Percentiles rank a stretch among this genome's conserved stretches.
These are phyloP conservation scores for Teunomyces kruisii DNA, from an alignment of 805 yeast species.

Conservation along the genomic window DNA sequence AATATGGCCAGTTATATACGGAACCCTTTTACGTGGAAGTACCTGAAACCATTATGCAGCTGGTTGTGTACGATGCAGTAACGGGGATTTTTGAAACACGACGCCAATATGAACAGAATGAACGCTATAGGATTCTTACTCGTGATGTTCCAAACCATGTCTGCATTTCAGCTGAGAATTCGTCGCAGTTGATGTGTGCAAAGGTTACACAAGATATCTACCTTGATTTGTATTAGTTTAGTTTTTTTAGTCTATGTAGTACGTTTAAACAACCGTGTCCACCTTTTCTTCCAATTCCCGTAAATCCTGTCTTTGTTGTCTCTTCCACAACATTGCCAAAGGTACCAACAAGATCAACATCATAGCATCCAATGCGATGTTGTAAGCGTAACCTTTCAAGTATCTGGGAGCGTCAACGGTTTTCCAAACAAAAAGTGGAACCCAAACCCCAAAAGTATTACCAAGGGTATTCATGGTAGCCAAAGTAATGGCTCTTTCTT, in stretches of 20 bases:
- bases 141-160: not conserved
- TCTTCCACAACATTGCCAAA: slow-evolving; percentile 18
- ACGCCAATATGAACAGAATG: not conserved
- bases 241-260: not conserved
- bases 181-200: not conserved
- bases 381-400: slow-evolving; percentile 21
- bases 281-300: not conserved
- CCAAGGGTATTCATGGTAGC: slow-evolving; percentile 21
- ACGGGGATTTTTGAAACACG: not conserved
- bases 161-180: not conserved
- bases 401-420: slow-evolving; percentile 23
- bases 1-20: slow-evolving; percentile 3
- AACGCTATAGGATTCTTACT: not conserved
- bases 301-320: slow-evolving; percentile 6
- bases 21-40: slow-evolving; percentile 5
- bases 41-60: not conserved
- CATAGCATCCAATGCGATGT: slow-evolving; percentile 12
- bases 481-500: slow-evolving; percentile 20
- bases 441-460: slow-evolving; percentile 24
- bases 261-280: not conserved
- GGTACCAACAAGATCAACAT: slow-evolving; percentile 20
- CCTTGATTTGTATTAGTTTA: not conserved
- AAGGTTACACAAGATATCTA: not conserved
- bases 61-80: not conserved
- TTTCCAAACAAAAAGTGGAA: slow-evolving; percentile 18